These are phyloP conservation scores for Hordeum vulgare DNA, from an alignment of 176 grass and related monocot species.

Conservation along the genomic window MorexV3_pseudomolecules_assembly NC_058524.1:340198148-340198647, in stretches of 20 bases:
- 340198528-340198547: background rate
- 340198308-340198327: no score
- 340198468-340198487: background rate
- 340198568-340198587: background rate
- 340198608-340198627: background rate
- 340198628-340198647: background rate
- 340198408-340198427: background rate
- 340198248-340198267: no score
- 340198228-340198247: no score
- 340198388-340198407: background rate
- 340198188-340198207: no score
- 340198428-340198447: background rate
- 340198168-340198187: no score
- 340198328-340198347: background rate
- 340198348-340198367: background rate
- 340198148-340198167: no score
- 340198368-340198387: background rate
- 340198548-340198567: background rate
- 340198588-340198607: background rate
- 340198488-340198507: slow-evolving; percentile 5
- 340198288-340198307: no score
- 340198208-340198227: no score
- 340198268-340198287: no score
- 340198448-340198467: background rate
- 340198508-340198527: background rate